Conservation (phyloP, 192 early-diverging fungal genomes). For the Ramicandelaber brevisporus region DNA sequence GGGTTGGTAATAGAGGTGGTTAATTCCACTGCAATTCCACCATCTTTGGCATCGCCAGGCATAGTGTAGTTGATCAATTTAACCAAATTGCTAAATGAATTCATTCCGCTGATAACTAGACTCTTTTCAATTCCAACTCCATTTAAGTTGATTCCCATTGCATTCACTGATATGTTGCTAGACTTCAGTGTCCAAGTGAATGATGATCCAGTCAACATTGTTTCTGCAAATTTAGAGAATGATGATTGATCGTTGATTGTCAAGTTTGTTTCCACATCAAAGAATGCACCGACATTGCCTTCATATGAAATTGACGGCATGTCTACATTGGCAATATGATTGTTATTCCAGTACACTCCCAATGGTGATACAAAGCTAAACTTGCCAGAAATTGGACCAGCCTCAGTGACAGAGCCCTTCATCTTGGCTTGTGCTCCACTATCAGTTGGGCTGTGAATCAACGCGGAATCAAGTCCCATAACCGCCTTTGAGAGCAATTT, state of each 20-base stretch:
- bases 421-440: conserved; percentile 11
- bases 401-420: conserved; percentile 8
- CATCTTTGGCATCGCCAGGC: conserved; percentile 20
- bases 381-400: conserved; percentile 11
- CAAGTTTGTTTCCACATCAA: conserved; percentile 24
- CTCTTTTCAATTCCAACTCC: conserved; percentile 18
- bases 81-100: conserved; percentile 14
- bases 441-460: conserved; percentile 12
- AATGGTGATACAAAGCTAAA: conserved; percentile 11
- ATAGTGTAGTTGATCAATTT: conserved; percentile 15
- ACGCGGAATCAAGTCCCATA: conserved; percentile 4
- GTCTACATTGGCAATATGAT: conserved; percentile 6
- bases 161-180: conserved; percentile 16
- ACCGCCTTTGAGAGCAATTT: conserved; percentile 13
- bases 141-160: conserved; percentile 22
- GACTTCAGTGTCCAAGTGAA: conserved; percentile 22
- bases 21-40: conserved; percentile 6
- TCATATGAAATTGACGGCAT: conserved; percentile 3
- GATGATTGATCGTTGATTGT: conserved; percentile 21
- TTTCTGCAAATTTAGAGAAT: conserved; percentile 10
- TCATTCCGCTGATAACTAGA: conserved; percentile 16
- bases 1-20: conserved; percentile 7
- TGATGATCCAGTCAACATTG: conserved; percentile 17
- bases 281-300: conserved; percentile 11
- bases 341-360: conserved; percentile 7